Conservation (phyloP, 2,329 filamentous ascomycete genomes). For the Sporothrix euskadiensis region DNA sequence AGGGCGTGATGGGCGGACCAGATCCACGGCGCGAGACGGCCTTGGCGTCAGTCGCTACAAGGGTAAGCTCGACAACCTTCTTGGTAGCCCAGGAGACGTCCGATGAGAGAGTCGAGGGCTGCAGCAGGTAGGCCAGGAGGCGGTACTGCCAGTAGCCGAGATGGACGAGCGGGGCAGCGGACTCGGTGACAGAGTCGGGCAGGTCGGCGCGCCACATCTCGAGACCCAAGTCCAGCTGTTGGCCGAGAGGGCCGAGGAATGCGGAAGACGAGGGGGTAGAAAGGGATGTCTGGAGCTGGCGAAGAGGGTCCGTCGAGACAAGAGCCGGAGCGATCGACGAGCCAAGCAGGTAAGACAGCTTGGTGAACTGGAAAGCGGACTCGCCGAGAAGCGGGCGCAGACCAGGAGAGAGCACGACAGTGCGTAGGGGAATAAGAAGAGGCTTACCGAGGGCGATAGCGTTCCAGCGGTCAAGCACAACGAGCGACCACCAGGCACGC, state of each 20-base stretch:
- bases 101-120: slow-evolving; percentile 54
- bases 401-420: slow-evolving; percentile 59
- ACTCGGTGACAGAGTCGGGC: slow-evolving; percentile 56
- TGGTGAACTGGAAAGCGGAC: slow-evolving; percentile 62
- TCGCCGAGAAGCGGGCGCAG: slow-evolving; percentile 64
- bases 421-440: slow-evolving; percentile 62
- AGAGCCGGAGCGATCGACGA: slow-evolving; percentile 45
- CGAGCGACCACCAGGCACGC: slow-evolving; percentile 70
- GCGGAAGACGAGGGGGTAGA: slow-evolving; percentile 43
- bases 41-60: slow-evolving; percentile 42
- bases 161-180: slow-evolving; percentile 58
- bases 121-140: slow-evolving; percentile 63
- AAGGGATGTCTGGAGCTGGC: neutral
- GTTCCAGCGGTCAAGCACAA: slow-evolving; percentile 73
- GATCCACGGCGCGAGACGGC: slow-evolving; percentile 39
- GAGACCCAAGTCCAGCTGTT: slow-evolving; percentile 57
- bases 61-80: slow-evolving; percentile 59
- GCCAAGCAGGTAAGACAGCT: slow-evolving; percentile 54
- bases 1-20: slow-evolving; percentile 57
- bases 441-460: slow-evolving; percentile 66
- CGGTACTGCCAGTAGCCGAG: slow-evolving; percentile 71
- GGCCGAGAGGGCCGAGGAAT: slow-evolving; percentile 43
- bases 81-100: slow-evolving; percentile 62
- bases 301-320: neutral
- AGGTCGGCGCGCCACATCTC: slow-evolving; percentile 68